Evolutionary conservation across 129 eudicot genomes (phyloP), one percentile per base, ranked within the genome.

Genomic region (Escallonia herrerae): DNA sequence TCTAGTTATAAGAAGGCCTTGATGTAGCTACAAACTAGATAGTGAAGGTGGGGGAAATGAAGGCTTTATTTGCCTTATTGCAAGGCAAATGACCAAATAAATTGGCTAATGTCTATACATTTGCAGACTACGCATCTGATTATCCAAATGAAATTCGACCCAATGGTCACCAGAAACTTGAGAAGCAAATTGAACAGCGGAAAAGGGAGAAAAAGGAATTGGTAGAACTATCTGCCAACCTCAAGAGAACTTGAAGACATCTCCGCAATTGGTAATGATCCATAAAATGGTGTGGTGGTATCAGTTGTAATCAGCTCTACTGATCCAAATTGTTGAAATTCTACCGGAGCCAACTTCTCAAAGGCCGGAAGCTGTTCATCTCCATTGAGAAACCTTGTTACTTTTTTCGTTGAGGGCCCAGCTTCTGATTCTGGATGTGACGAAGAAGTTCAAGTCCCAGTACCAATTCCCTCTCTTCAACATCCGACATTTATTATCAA

Each of bases 391-490:
- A 69, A 76, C 66, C 49, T 69, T 45, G 57, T 14, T 7, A 76
- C 63, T 15, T 76, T 52, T 43, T 71, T 68, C 80, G 69, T 76
- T 3, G 52, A 62, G 2, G 80, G 80, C 80, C 80, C 45, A 3
- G 61, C 66, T 41, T 76, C 80, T 1, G 66, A n/a, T 56, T 38
- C 55, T 13, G 75, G 58, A 11, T 63, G 75, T 3, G 80, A 42
- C 80, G 69, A 15, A 76, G 54, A 46, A 76, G 71, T 43, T 75
- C 80, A 50, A 76, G 69, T 33, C 71, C 71, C 58, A 76, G 49
- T 1, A 76, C 66, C 67, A 76, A 56, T 40, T 76, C 71, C 59
- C 69, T 43, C 67, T 76, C 80, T 46, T 69, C 66, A 15, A 42
- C 61, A 22, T 22, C 33, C 33, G 33, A 22, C 33, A 22, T 22